Conservation (phyloP, 2,329 filamentous ascomycete genomes). For the Apiospora sp. region DNA sequence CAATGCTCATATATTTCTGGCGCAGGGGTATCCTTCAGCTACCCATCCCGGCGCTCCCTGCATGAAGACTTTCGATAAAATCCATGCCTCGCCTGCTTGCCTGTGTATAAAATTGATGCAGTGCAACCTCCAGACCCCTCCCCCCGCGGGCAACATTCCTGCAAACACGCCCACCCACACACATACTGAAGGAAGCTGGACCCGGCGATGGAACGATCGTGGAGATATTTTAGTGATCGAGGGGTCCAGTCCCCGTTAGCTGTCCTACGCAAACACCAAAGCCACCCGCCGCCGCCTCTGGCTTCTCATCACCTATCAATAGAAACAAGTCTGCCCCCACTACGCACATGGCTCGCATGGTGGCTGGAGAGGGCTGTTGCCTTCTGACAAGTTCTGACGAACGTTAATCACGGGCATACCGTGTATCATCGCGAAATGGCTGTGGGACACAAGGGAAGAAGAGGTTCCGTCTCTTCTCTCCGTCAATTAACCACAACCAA, state of each 20-base stretch:
- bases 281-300: slow-evolving; percentile 4
- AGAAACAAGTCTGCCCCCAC: neutral
- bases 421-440: neutral
- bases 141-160: neutral
- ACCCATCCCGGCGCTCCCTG: neutral
- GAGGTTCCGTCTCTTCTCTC: neutral
- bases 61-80: neutral
- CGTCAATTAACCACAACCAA: neutral
- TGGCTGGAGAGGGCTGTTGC: neutral
- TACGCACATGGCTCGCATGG: slow-evolving; percentile 13
- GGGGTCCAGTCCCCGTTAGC: neutral
- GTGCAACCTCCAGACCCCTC: neutral
- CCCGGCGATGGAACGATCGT: neutral
- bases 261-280: slow-evolving; percentile 15
- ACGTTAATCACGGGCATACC: neutral
- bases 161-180: neutral
- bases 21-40: neutral
- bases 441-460: neutral
- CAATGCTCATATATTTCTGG: neutral
- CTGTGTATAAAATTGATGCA: neutral
- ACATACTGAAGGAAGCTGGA: neutral
- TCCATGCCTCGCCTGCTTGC: neutral
- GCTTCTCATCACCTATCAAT: neutral
- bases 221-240: slow-evolving; percentile 6
- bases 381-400: neutral